Evolutionary conservation across 2,329 filamentous ascomycete genomes (phyloP).

Genomic region (Penicillium sp.): DNA sequence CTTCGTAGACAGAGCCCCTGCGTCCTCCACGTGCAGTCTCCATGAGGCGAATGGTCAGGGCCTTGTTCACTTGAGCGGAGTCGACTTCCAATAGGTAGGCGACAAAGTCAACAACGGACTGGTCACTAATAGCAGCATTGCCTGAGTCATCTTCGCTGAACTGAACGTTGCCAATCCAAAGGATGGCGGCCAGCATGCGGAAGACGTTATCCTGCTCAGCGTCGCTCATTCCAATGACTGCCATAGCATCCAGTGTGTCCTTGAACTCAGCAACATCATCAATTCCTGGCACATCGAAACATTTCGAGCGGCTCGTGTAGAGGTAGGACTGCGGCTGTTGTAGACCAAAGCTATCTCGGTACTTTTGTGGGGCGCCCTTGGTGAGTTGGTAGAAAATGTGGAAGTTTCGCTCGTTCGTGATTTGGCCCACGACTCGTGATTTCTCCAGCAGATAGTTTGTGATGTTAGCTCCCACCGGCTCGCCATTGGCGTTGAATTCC

Average conservation of each 20-base stretch:
- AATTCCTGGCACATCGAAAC: constrained; percentile 89
- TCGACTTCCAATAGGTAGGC: constrained; percentile 92
- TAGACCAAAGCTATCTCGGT: constrained; percentile 84
- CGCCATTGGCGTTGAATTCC: constrained; percentile 87
- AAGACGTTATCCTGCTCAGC: constrained; percentile 94
- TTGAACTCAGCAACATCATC: constrained; percentile 86
- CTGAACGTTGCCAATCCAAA: constrained; percentile 94
- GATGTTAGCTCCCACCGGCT: constrained; percentile 94
- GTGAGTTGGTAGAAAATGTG: constrained; percentile 99
- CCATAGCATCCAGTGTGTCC: constrained; percentile 93
- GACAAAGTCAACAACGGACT: constrained; percentile 90
- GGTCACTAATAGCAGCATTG: constrained; percentile 82
- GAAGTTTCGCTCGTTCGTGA: constrained; percentile 93
- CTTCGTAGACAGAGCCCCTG: constrained; percentile 68
- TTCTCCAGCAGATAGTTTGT: constrained; percentile 98
- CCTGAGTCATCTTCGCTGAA: constrained; percentile 88
- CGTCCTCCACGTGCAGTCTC: constrained; percentile 67
- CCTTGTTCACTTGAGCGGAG: constrained; percentile 75
- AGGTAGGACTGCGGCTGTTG: constrained; percentile 90
- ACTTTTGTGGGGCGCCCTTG: constrained; percentile 85
- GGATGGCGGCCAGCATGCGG: constrained; percentile 84
- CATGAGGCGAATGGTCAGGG: constrained; percentile 85
- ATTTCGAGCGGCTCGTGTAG: constrained; percentile 93
- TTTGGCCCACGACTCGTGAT: constrained; percentile 91
- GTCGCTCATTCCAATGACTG: constrained; percentile 83